A percentile compares a stretch with the other conserved stretches of the same genome.
These are phyloP conservation scores for Bruguiera hainesii DNA, from an alignment of 441 rosid genomes.

Conservation along the genomic window DNA sequence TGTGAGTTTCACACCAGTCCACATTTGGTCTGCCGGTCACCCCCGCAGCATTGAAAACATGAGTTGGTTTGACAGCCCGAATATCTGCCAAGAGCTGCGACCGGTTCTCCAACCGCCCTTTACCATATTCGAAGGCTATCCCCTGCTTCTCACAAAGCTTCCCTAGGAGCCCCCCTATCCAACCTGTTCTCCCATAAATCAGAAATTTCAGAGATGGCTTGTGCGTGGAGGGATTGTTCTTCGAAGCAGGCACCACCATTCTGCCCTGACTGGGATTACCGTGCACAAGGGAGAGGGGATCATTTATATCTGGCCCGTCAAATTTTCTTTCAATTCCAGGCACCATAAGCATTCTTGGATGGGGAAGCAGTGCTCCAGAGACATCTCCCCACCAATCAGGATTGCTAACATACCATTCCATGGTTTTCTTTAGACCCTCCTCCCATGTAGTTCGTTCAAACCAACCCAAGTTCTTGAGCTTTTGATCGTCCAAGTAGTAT, in stretches of 20 bases:
- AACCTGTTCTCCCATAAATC: slow-evolving; percentile 77
- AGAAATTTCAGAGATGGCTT: slow-evolving; percentile 61
- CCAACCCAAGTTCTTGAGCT: slow-evolving; percentile 74
- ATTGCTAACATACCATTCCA: slow-evolving; percentile 70
- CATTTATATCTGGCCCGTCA: slow-evolving; percentile 53
- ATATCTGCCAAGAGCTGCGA: slow-evolving; percentile 50
- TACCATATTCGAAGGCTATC: slow-evolving; percentile 63
- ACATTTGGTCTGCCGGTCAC: slow-evolving; percentile 84
- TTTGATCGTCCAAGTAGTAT: slow-evolving; percentile 81
- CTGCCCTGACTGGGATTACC: slow-evolving; percentile 45
- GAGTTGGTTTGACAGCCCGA: slow-evolving; percentile 56
- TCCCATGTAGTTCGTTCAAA: slow-evolving; percentile 72
- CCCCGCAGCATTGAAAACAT: slow-evolving; percentile 80
- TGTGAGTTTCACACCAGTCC: slow-evolving; percentile 88
- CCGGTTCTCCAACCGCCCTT: slow-evolving; percentile 62
- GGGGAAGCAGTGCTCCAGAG: slow-evolving; percentile 75
- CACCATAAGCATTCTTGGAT: slow-evolving; percentile 87
- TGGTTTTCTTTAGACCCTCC: slow-evolving; percentile 73
- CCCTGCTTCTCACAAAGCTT: slow-evolving; percentile 71
- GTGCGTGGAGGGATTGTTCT: slow-evolving; percentile 23
- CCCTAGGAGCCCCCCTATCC: slow-evolving; percentile 87
- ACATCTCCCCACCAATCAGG: slow-evolving; percentile 97
- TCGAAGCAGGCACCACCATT: slow-evolving; percentile 58
- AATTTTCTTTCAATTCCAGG: slow-evolving; percentile 59
- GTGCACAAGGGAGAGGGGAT: slow-evolving; percentile 25